Base-by-base conservation (phyloP, 345 rosid genomes). In the Mercurialis annua region DNA sequence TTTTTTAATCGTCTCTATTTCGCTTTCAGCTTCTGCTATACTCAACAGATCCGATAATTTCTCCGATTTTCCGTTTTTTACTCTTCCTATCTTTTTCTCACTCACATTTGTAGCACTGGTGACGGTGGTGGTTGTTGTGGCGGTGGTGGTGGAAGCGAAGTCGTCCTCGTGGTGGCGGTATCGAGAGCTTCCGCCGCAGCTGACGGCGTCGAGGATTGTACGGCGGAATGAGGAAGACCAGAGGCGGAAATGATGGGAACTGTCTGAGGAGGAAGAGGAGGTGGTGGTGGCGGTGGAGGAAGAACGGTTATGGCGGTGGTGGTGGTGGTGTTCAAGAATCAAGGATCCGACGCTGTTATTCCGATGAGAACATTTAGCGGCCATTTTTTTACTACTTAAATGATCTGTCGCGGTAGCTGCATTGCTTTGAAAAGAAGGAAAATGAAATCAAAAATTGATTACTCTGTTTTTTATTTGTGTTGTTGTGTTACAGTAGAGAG, bases 21-120 rank as follows among this genome's bases (percentile, higher is more conserved):
- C 95, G 38, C 75, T 68, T 78, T 92, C 97, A 10, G 52, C 81
- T 76, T 94, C 97, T 27, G 91, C 92, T 31, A 89, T 66, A 71
- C 80, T 87, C 77, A 94, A 66, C 33, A 94, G 92, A 80, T 94
- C 95, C 43, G 81, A 76, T 4, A 94, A 84, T 84, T 87, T 94
- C 84, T 89, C 92, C 38, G 97, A 90, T 69, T 80, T 89, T 36
- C 67, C 81, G 47, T 34, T 49, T 27, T 50, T 55, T 42, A 12
- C 62, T 46, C 57, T 61, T 56, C 40, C 38, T 31, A 23, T 27
- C 53, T 47, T 57, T 27, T 27, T 36, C 46, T 31, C 66, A 5
- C 46, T 59, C 17, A 6, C 53, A 42, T 44, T 26, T 23, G 17
- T 65, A 36, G 8, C 21, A n/a, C 18, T 10, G 14, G 59, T 17